Conservation (phyloP, 2,329 filamentous ascomycete species). For the Nemania sp. region DNA sequence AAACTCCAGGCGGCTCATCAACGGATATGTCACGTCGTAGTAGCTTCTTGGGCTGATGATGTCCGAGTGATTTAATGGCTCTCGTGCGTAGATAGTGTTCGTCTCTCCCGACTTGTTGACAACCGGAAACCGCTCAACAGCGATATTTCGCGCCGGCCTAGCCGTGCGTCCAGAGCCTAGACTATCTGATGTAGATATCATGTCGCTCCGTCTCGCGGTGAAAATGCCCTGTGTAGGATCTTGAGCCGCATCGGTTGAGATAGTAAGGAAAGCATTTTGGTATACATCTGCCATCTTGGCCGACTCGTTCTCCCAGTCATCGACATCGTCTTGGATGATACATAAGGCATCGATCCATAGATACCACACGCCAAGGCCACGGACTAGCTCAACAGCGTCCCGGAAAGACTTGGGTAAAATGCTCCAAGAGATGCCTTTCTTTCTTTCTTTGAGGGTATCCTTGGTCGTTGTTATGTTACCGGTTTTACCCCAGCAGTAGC, state of each 20-base stretch:
- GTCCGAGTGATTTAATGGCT: background rate
- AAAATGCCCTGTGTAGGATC: background rate
- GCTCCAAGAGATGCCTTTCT: background rate
- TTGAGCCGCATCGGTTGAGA: background rate
- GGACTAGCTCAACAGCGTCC: background rate
- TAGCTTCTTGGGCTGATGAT: background rate
- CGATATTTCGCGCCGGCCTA: background rate
- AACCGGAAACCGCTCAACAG: background rate
- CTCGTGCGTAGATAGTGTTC: background rate
- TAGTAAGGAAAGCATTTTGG: background rate
- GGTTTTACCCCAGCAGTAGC: constrained; percentile 1
- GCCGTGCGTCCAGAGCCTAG: background rate
- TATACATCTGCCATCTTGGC: constrained; percentile 7
- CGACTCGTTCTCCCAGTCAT: background rate
- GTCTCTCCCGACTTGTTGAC: background rate
- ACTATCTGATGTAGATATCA: background rate
- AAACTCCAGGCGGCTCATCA: background rate
- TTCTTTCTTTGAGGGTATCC: background rate
- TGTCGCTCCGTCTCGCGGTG: background rate
- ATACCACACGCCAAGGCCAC: background rate
- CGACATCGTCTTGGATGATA: background rate
- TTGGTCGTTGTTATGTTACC: background rate
- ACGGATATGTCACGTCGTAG: background rate
- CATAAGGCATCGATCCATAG: constrained; percentile 8
- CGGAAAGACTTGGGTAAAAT: background rate